Base-by-base conservation (phyloP, 1,139 yeast species). In the Entelexis paramagnoliae region DNA sequence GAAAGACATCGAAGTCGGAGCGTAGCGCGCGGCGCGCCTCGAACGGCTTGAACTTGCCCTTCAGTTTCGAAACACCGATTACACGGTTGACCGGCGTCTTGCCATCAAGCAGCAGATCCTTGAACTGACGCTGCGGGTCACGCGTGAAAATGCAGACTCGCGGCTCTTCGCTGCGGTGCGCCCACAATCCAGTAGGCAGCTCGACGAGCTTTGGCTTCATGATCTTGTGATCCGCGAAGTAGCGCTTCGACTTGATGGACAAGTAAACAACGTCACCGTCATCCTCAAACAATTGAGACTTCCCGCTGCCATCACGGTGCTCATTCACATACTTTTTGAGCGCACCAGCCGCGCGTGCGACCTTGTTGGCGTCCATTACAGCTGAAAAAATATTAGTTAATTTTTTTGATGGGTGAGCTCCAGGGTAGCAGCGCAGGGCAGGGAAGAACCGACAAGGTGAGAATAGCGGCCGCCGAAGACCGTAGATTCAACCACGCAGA, bases 171-270 rank as follows among this genome's bases (percentile, higher is more conserved):
- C 75, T 75, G 34, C 48, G 50, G 19, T 59, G 59, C 22, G 73
- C 66, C 61, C 68, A 65, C 48, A 79, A 67, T 6, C 82, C 67
- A 62, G 80, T 73, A 47, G 81, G 72, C 48, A 83, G 64, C 17
- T 60, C 59, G 51, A 89, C 74, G 51, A 78, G 66, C 63, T 78
- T 80, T 43, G 95, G 93, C 69, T 88, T 88, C 63, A 87, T 77
- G 53, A 74, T 73, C 58, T 83, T 81, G 62, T 78, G 76, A 45
- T 78, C 70, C 6, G 83, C 68, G 62, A 80, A 77, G 60, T 76
- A 83, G 63, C 81, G 80, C 64, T 79, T 80, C 59, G 80, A 72
- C 43, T 80, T 78, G 57, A 88, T 68, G 60, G 80, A 83, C 52
- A 87, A 69, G 59, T 73, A 79, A 60, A 71, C 52, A 16, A 62